These are phyloP conservation scores for Penicillium macrosclerotiorum DNA, from an alignment of 495 filamentous ascomycete species.

Conservation along the genomic window DNA sequence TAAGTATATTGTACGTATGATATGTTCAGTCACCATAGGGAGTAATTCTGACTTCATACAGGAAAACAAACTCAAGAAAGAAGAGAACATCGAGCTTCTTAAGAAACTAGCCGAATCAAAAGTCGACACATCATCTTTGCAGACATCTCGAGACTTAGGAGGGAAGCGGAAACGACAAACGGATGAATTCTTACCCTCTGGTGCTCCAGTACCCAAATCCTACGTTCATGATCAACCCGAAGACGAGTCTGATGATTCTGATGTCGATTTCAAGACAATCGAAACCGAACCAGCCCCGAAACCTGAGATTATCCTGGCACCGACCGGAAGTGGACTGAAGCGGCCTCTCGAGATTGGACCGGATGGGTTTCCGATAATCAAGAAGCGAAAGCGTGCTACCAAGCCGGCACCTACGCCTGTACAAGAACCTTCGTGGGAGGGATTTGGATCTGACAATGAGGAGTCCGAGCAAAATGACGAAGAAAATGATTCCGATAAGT, in stretches of 20 bases:
- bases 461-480: constrained; percentile 21
- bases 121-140: constrained; percentile 76
- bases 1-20: constrained; percentile 77
- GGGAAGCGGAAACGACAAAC: constrained; percentile 46
- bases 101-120: constrained; percentile 75
- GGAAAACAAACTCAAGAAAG: constrained; percentile 91
- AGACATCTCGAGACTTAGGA: constrained; percentile 73
- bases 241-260: constrained; percentile 40
- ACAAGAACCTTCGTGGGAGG: constrained; percentile 57
- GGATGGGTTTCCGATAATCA: constrained; percentile 74
- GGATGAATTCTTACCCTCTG: constrained; percentile 9
- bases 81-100: constrained; percentile 83
- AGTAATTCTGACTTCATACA: constrained; percentile 30
- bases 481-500: constrained; percentile 13
- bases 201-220: constrained; percentile 3
- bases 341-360: constrained; percentile 76
- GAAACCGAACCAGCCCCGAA: constrained; percentile 16
- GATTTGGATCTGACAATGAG: constrained; percentile 53
- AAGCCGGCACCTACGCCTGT: constrained; percentile 31
- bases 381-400: constrained; percentile 55
- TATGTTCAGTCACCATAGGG: background rate
- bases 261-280: constrained; percentile 25
- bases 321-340: constrained; percentile 78
- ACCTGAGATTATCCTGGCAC: constrained; percentile 12
- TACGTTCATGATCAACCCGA: constrained; percentile 25